phyloP scores from a whole-genome alignment of 805 yeast genomes.

The Myxozyma vanderwaltii region DNA sequence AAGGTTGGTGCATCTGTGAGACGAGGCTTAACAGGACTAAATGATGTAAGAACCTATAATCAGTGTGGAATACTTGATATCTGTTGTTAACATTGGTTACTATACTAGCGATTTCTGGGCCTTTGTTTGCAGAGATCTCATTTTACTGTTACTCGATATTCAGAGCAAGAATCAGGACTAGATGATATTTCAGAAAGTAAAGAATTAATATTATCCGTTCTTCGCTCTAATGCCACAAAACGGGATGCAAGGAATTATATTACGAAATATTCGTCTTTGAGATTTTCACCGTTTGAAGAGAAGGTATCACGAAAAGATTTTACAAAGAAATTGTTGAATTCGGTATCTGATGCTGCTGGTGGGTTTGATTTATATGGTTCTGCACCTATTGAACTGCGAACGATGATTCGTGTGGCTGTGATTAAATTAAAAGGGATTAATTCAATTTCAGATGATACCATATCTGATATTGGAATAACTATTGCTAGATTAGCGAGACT shows the following conservation, averaged over 20 bases:
- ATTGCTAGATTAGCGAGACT: conserved; percentile 56
- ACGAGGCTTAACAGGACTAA: conserved; percentile 1
- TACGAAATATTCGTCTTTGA: conserved; percentile 59
- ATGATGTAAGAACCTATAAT: neutral
- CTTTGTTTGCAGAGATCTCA: neutral
- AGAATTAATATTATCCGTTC: conserved; percentile 77
- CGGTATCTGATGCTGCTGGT: conserved; percentile 35
- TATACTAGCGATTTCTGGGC: too few relatives aligned
- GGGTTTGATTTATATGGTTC: conserved; percentile 41
- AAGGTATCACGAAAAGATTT: conserved; percentile 44
- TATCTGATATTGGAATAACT: conserved; percentile 58
- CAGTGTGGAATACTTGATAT: neutral
- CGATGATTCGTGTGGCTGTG: conserved; percentile 52
- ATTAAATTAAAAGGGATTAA: conserved; percentile 53
- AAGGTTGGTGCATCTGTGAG: neutral
- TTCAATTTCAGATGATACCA: conserved; percentile 41
- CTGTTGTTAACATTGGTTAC: neutral
- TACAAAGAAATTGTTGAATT: conserved; percentile 41
- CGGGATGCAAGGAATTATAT: conserved; percentile 86
- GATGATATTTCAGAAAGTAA: conserved; percentile 16
- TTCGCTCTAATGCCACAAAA: conserved; percentile 89
- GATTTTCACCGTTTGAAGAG: conserved; percentile 38
- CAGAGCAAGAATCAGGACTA: neutral
- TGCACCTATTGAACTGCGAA: conserved; percentile 40
- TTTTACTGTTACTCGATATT: conserved; percentile 7